Base-by-base conservation (phyloP, 768 basidiomycete genomes). In the Trametes punicea region DNA sequence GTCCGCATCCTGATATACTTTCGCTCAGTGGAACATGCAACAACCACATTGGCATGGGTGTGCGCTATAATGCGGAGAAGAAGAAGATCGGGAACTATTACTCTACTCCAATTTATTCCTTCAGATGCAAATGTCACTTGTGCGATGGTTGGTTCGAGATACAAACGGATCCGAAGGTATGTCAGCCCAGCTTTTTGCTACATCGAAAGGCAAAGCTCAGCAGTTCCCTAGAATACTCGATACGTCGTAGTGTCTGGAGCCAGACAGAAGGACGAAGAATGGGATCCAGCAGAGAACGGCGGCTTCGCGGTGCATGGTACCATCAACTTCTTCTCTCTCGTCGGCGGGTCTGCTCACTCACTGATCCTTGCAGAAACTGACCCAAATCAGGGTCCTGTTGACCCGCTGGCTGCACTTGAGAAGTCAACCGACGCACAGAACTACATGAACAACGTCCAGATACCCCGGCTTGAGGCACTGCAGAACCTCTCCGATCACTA, bases 31-130 rank as follows among this genome's bases (percentile, higher is more conserved):
- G 86, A 30, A 88, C 88, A 73, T 99, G 96, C 74, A 87, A 95
- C 70, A 88, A 89, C 63, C 97, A 98, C 74, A 92, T 99, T 47
- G 97, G 97, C 10, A 97, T 97, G 83, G 97, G 97, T 21, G 97
- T 99, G 2, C 90, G 97, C n/a, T 99, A 98, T 77, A 99, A 99
- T 63, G 97, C 97, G 0, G 95, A 98, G 72, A 99, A 99, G 82
- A 89, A 89, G 76, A 98, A 96, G 71, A 82, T 98, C 30, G 97
- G 97, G 13, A 84, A 82, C 55, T 99, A 99, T 72, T 93, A 88
- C 68, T 91, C 92, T 6, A 98, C 95, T 0, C 90, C 94, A 9
- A 98, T 99, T 51, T 98, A 77, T 68, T 90, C 87, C 6, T 99
- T 99, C 70, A 81, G 94, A 42, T 98, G 97, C 73, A 99, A 99